These are phyloP conservation scores for Saccharomycopsis capsularis DNA, from an alignment of 805 yeast genomes.

Conservation along the genomic window DNA sequence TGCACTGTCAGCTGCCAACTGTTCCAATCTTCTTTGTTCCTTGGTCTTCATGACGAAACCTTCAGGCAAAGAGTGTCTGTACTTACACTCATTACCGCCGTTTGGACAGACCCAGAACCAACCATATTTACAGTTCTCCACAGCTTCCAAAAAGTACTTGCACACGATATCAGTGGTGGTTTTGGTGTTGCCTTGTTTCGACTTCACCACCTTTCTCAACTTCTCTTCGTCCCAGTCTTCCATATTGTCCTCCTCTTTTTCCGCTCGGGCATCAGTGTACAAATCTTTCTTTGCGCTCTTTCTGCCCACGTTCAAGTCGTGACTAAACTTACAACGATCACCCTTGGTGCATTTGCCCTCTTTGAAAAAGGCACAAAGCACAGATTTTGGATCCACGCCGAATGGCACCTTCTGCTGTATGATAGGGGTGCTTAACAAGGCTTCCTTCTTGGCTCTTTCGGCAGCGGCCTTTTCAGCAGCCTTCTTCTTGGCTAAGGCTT, in stretches of 20 bases:
- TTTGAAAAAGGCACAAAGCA: constrained; percentile 84
- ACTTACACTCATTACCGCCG: constrained; percentile 88
- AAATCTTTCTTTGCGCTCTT: constrained; percentile 86
- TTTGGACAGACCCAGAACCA: constrained; percentile 99
- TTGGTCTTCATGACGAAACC: constrained; percentile 96
- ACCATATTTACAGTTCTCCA: constrained; percentile 94
- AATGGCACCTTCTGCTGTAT: constrained; percentile 85
- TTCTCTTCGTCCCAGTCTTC: constrained; percentile 97
- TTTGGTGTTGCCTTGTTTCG: constrained; percentile 91
- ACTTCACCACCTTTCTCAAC: constrained; percentile 72
- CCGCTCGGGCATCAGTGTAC: constrained; percentile 78
- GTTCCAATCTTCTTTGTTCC: constrained; percentile 88
- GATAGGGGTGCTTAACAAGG: constrained; percentile 52
- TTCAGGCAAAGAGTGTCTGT: constrained; percentile 91
- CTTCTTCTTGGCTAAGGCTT: constrained; percentile 51
- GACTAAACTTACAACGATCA: constrained; percentile 82
- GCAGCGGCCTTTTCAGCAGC: constrained; percentile 90
- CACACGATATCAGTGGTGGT: constrained; percentile 95
- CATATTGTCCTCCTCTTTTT: constrained; percentile 79
- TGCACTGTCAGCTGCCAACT: constrained; percentile 71
- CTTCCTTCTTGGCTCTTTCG: constrained; percentile 80
- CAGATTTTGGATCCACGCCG: constrained; percentile 95
- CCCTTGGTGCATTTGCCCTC: constrained; percentile 81
- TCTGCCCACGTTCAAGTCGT: constrained; percentile 78
- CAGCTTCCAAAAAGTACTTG: constrained; percentile 91